These are phyloP conservation scores for Penicillium sp. DNA, from an alignment of 2,329 filamentous ascomycete genomes.

Conservation along the genomic window DNA sequence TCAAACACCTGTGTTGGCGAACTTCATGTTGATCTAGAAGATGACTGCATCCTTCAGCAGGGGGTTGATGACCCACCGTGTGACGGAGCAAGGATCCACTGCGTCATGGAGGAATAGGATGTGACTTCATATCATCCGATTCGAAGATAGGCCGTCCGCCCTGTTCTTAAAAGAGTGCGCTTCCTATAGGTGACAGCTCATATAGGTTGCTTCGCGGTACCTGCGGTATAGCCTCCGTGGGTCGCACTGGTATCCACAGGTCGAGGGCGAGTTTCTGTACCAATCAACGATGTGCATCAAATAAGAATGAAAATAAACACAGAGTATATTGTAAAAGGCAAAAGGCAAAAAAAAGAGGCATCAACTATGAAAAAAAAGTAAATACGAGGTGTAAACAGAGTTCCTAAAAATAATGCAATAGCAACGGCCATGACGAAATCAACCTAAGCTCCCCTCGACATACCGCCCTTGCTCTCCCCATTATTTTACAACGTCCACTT, in stretches of 20 bases:
- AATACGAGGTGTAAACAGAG: not conserved
- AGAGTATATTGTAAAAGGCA: not conserved
- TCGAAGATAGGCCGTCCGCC: slow-evolving; percentile 2
- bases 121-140: slow-evolving; percentile 13
- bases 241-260: not conserved
- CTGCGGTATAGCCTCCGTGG: slow-evolving; percentile 9
- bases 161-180: not conserved
- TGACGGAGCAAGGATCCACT: slow-evolving; percentile 3
- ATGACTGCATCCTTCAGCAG: slow-evolving; percentile 10
- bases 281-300: not conserved
- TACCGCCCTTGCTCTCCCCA: not conserved
- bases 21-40: slow-evolving; percentile 8
- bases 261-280: not conserved
- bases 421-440: slow-evolving; percentile 11
- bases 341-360: not conserved
- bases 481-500: not conserved
- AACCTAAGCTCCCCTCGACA: not conserved
- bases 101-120: slow-evolving; percentile 9
- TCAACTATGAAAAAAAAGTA: not conserved
- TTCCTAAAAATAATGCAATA: not conserved
- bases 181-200: slow-evolving; percentile 5
- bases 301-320: not conserved
- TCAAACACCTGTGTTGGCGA: not conserved
- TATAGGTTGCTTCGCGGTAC: slow-evolving; percentile 6
- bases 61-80: slow-evolving; percentile 4